Conservation (phyloP, 768 basidiomycete species). For the Suillus clintonianus region DNA sequence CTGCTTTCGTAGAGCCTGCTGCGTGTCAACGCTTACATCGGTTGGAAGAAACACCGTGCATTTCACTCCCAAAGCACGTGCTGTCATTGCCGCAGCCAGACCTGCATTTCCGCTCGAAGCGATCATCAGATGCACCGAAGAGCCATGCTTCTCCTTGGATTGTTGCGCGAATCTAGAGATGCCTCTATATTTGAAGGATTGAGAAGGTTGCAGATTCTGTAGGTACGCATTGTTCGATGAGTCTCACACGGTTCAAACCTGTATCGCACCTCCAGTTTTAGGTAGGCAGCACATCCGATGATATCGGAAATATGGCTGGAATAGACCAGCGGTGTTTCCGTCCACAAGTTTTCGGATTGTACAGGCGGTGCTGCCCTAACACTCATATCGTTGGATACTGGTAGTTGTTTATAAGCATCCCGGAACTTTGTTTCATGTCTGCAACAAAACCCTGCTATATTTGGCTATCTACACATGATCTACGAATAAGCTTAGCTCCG, state of each 20-base stretch:
- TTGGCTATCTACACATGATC: not conserved
- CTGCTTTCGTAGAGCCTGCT: constrained; percentile 51
- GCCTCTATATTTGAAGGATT: constrained; percentile 80
- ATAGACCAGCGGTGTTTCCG: constrained; percentile 65
- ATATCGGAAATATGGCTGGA: constrained; percentile 58
- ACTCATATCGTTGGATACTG: constrained; percentile 8
- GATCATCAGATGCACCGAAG: constrained; percentile 59
- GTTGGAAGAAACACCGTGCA: constrained; percentile 73
- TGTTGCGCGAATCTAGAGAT: constrained; percentile 62
- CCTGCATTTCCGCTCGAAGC: constrained; percentile 87
- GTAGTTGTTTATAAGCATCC: not conserved
- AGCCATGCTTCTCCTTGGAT: constrained; percentile 51
- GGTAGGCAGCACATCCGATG: constrained; percentile 54
- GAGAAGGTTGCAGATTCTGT: constrained; percentile 70
- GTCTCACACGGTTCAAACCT: not conserved
- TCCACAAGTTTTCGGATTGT: constrained; percentile 42
- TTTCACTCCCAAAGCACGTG: constrained; percentile 50
- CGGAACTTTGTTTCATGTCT: not conserved
- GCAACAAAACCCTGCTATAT: not conserved
- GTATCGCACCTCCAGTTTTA: constrained; percentile 68
- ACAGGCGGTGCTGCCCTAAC: not conserved
- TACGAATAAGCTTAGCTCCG: not conserved
- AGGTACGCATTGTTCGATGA: constrained; percentile 2
- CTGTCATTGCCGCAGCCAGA: constrained; percentile 66
- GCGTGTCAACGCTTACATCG: constrained; percentile 48